These are phyloP conservation scores for Ustilago esculenta DNA, from an alignment of 1,284 basidiomycete species.

Conservation along the genomic window DNA sequence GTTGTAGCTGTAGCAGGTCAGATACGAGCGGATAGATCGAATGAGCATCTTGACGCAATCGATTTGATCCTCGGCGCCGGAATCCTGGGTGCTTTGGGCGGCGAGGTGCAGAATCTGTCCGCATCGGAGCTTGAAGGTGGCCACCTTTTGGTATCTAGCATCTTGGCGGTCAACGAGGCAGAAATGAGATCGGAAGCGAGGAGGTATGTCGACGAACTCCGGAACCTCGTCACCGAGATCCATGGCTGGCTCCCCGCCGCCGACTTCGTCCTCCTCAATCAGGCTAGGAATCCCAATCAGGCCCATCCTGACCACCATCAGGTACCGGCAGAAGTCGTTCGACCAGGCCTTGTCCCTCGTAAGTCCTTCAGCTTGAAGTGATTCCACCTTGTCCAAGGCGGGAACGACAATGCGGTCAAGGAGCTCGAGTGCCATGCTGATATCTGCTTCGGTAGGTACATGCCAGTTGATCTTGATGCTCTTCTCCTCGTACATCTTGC, in stretches of 20 bases:
- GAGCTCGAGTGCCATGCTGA: conserved; percentile 82
- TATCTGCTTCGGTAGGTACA: conserved; percentile 78
- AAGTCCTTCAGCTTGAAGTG: conserved; percentile 67
- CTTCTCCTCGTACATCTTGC: conserved; percentile 79
- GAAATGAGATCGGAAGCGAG: conserved; percentile 73
- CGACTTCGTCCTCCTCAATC: conserved; percentile 72
- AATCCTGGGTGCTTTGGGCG: conserved; percentile 71
- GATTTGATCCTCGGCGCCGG: conserved; percentile 84
- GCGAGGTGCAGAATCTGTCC: conserved; percentile 79
- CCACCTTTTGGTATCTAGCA: conserved; percentile 77
- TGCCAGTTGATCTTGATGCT: conserved; percentile 91
- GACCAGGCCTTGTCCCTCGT: conserved; percentile 71
- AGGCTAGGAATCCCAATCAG: conserved; percentile 78
- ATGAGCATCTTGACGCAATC: conserved; percentile 78
- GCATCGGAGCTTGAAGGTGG: conserved; percentile 74
- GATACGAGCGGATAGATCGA: conserved; percentile 60
- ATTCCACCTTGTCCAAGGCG: conserved; percentile 76
- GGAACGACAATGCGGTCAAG: conserved; percentile 78
- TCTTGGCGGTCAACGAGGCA: conserved; percentile 80
- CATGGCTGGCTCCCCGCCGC: conserved; percentile 73
- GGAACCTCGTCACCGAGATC: conserved; percentile 75
- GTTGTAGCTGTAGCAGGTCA: conserved; percentile 62
- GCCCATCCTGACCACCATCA: conserved; percentile 72
- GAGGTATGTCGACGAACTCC: conserved; percentile 72
- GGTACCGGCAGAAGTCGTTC: conserved; percentile 91